Evolutionary conservation across 495 filamentous ascomycete genomes (phyloP).

Genomic region (Tuber melanosporum): DNA sequence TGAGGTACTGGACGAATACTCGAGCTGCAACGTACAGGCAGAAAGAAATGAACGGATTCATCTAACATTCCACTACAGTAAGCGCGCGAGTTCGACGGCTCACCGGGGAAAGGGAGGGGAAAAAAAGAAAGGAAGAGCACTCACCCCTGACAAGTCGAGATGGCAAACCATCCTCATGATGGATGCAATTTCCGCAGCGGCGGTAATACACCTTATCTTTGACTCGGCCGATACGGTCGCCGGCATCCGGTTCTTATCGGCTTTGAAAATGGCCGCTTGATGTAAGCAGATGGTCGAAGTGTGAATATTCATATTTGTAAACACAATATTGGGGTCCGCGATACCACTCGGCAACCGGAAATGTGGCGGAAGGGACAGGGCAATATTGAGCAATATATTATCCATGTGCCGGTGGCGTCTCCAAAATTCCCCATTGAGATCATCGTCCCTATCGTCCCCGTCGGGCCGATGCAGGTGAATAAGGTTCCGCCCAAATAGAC

Average conservation of each 20-base stretch:
- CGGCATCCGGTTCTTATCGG: constrained; percentile 79
- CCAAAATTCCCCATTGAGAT: constrained; percentile 94
- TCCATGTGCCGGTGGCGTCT: constrained; percentile 85
- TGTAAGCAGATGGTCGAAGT: constrained; percentile 95
- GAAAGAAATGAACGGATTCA: constrained; percentile 95
- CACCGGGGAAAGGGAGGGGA: background rate
- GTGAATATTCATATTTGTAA: constrained; percentile 94
- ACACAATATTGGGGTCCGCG: constrained; percentile 77
- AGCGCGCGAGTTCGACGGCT: constrained; percentile 6
- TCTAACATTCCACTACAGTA: constrained; percentile 49
- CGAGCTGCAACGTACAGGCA: constrained; percentile 90
- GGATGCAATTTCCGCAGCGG: constrained; percentile 88
- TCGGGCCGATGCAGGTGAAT: constrained; percentile 88
- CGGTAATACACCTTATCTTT: constrained; percentile 85
- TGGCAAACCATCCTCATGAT: constrained; percentile 96
- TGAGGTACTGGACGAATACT: constrained; percentile 93
- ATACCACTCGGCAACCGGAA: constrained; percentile 75
- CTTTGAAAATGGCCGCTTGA: constrained; percentile 96
- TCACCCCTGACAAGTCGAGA: constrained; percentile 73
- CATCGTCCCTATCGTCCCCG: constrained; percentile 71
- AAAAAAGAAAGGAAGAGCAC: constrained; percentile 40
- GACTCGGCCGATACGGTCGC: constrained; percentile 74
- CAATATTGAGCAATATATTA: constrained; percentile 78
- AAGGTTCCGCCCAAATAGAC: constrained; percentile 88
- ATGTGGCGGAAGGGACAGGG: constrained; percentile 73